Evolutionary conservation across 352 stramenopile genomes (phyloP).

Genomic region (Phytophthora syringae): DNA sequence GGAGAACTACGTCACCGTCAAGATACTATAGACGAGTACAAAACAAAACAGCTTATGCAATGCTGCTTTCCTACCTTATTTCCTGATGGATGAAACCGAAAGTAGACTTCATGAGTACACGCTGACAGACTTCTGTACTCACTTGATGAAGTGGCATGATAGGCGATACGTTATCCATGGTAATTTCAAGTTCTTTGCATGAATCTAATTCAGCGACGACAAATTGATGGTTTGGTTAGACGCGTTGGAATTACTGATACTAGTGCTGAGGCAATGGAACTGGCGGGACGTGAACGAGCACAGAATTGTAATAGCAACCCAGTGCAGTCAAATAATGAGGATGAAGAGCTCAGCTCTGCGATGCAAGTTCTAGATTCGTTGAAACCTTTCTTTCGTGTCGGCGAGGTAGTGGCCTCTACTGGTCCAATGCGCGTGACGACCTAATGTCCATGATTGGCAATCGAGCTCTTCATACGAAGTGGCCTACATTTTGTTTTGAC

Average conservation of each 20-base stretch:
- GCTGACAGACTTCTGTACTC: too few relatives aligned
- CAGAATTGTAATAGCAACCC: not conserved
- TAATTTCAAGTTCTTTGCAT: too few relatives aligned
- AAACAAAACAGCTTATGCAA: conserved; percentile 21
- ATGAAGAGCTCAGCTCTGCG: conserved; percentile 2
- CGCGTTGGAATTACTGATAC: conserved; percentile 1
- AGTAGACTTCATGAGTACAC: conserved; percentile 14
- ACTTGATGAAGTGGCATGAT: too few relatives aligned
- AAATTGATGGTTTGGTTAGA: too few relatives aligned
- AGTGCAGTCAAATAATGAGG: not conserved
- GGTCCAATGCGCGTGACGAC: conserved; percentile 22
- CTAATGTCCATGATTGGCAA: conserved; percentile 29
- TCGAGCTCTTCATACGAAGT: conserved; percentile 14
- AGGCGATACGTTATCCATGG: conserved; percentile 35
- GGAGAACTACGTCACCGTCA: not conserved
- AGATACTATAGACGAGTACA: conserved; percentile 26
- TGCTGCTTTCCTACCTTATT: conserved; percentile 33
- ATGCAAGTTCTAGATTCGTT: conserved; percentile 16
- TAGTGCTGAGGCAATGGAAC: not conserved
- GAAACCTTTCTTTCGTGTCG: conserved; percentile 27
- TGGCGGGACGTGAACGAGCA: not conserved
- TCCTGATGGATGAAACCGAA: conserved; percentile 8
- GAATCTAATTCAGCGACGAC: too few relatives aligned
- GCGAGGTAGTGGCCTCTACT: conserved; percentile 24
- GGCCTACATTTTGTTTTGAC: conserved; percentile 31